phyloP scores from a whole-genome alignment of 257 asterid genomes.

The Misopates orontium region DNA sequence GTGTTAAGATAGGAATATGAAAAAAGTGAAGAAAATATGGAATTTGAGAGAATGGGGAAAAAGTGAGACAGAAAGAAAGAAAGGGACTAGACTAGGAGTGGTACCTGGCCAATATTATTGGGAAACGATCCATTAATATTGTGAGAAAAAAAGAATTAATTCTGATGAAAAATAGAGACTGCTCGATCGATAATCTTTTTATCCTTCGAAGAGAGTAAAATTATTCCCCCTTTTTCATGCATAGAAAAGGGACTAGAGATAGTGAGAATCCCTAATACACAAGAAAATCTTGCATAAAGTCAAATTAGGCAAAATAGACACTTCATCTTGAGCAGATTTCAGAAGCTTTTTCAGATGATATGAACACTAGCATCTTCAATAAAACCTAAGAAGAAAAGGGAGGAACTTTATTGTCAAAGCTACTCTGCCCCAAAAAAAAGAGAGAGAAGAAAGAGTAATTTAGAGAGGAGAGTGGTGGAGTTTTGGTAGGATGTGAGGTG shows the following conservation, averaged over 20 bases:
- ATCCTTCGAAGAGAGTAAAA: conserved; percentile 11
- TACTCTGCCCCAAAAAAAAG: neutral
- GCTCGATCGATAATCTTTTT: conserved; percentile 41
- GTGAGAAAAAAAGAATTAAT: neutral
- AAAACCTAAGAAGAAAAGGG: conserved; percentile 19
- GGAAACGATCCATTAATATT: conserved; percentile 52
- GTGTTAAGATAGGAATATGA: neutral
- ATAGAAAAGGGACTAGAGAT: conserved; percentile 49
- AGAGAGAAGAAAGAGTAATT: conserved; percentile 7
- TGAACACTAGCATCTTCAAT: conserved; percentile 10
- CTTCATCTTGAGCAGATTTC: conserved; percentile 23
- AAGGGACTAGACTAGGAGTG: conserved; percentile 77
- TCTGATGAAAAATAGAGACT: conserved; percentile 54
- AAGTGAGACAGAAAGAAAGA: conserved; percentile 45
- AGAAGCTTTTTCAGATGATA: conserved; percentile 31
- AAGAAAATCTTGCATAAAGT: conserved; percentile 30
- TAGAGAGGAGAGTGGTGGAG: conserved; percentile 23
- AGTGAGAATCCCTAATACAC: conserved; percentile 24
- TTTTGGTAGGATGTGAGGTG: conserved; percentile 59
- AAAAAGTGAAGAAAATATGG: neutral
- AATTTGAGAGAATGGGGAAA: neutral
- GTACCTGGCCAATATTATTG: conserved; percentile 60
- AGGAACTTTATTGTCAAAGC: conserved; percentile 9
- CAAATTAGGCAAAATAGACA: conserved; percentile 42
- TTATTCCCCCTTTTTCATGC: conserved; percentile 35